phyloP scores from a whole-genome alignment of 2,329 filamentous ascomycete genomes.

The Zarea fungicola region DNA sequence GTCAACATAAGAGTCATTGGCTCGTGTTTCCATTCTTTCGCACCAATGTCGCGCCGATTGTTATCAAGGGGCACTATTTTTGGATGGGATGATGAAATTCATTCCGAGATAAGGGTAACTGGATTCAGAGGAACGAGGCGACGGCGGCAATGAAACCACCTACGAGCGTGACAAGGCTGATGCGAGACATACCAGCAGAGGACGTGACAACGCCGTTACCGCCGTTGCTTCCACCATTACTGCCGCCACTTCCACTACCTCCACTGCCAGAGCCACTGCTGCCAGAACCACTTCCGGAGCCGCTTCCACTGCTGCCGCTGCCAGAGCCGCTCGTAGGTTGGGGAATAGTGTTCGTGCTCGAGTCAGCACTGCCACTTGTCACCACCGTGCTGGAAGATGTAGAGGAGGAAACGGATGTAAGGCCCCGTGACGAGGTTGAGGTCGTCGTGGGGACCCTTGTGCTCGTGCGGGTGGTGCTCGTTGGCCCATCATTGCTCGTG shows the following conservation, averaged over 20 bases:
- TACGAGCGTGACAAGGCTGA: not conserved
- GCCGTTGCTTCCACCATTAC: not conserved
- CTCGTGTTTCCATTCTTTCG: too few species aligned
- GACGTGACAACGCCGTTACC: not conserved
- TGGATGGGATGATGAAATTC: too few species aligned
- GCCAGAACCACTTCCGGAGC: not conserved
- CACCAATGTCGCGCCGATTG: too few species aligned
- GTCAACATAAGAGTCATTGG: too few species aligned
- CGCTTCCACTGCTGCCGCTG: not conserved
- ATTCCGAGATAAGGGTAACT: too few species aligned
- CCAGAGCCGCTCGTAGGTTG: not conserved
- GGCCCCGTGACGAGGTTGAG: not conserved
- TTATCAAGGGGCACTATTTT: too few species aligned
- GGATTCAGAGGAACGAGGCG: conserved; percentile 3
- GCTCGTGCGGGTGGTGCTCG: not conserved
- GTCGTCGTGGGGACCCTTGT: not conserved
- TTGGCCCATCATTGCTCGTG: not conserved
- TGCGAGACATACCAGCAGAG: not conserved
- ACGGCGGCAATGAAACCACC: conserved; percentile 6
- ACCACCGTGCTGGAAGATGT: not conserved
- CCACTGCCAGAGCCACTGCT: not conserved
- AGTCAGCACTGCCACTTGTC: not conserved
- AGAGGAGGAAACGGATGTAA: not conserved
- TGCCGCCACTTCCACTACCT: not conserved
- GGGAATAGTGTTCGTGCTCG: not conserved